Conservation (phyloP, 148 eudicot genomes). For the Vaccinium darrowii region DNA sequence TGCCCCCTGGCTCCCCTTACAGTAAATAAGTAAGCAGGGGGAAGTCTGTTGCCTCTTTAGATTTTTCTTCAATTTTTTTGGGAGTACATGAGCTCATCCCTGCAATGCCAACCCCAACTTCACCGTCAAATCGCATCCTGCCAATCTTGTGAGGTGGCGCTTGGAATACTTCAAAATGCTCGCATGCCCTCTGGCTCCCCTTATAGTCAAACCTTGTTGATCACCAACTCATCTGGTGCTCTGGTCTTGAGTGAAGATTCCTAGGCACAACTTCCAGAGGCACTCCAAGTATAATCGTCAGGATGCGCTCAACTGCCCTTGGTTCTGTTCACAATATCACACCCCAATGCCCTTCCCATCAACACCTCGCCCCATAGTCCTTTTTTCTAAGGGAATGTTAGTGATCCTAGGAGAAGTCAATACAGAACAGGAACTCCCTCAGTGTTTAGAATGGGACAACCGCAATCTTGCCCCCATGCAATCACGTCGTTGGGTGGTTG, state of each 20-base stretch:
- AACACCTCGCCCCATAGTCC: background rate
- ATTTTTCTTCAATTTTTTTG: background rate
- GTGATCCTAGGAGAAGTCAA: background rate
- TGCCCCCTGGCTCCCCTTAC: no score
- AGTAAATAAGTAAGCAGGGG: background rate
- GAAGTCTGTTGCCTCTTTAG: background rate
- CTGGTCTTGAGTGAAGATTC: background rate
- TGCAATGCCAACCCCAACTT: background rate
- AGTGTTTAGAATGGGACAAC: background rate
- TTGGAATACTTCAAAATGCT: background rate
- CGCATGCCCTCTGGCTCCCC: background rate
- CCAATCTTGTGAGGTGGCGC: background rate
- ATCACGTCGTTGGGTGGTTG: background rate
- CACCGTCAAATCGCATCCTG: background rate
- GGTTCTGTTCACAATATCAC: background rate
- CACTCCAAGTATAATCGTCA: background rate
- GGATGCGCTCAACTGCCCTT: background rate
- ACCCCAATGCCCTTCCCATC: background rate
- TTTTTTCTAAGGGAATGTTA: background rate
- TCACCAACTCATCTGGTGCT: background rate
- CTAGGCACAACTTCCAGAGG: background rate
- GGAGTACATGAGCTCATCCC: background rate
- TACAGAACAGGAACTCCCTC: background rate
- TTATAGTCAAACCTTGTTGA: background rate
- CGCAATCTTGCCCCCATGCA: slow-evolving; percentile 1